Percentiles rank a stretch among this genome's conserved stretches.
Conservation (phyloP, 805 yeast genomes). For the Starmerella cellae region DNA sequence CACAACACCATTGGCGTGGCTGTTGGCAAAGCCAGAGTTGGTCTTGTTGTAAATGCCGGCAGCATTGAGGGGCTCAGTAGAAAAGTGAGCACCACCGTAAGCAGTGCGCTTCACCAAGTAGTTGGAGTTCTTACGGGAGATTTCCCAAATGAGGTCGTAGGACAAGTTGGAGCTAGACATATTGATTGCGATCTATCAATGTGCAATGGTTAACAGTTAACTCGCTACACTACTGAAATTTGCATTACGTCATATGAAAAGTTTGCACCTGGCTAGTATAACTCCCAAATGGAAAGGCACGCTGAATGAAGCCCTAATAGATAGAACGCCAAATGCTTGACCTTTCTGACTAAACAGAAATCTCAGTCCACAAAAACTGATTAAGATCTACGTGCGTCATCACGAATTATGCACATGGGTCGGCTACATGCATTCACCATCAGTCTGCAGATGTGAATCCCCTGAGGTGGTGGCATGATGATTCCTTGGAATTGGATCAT, state of each 20-base stretch:
- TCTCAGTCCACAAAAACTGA: no score
- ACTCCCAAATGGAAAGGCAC: no score
- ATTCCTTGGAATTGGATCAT: no score
- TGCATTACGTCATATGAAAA: slow-evolving; percentile 3
- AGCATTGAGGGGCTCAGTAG: slow-evolving; percentile 40
- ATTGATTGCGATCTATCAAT: not conserved
- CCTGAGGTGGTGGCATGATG: no score
- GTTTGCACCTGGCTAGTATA: no score
- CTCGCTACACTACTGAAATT: not conserved
- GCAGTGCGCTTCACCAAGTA: slow-evolving; percentile 37
- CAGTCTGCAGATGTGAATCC: no score
- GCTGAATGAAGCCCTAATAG: no score
- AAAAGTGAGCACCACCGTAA: slow-evolving; percentile 32
- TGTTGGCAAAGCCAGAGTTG: slow-evolving; percentile 38
- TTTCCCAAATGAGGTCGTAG: slow-evolving; percentile 40
- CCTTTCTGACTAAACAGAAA: no score
- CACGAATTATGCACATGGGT: no score
- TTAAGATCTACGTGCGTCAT: no score
- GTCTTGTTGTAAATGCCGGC: slow-evolving; percentile 35
- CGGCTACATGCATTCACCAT: no score
- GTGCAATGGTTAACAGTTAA: not conserved
- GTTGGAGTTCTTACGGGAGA: slow-evolving; percentile 36
- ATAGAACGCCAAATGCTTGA: no score
- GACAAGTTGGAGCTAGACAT: slow-evolving; percentile 23
- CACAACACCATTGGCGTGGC: slow-evolving; percentile 38